Conservation (phyloP, 768 basidiomycete genomes). For the Boletus rubescentipes region DNA sequence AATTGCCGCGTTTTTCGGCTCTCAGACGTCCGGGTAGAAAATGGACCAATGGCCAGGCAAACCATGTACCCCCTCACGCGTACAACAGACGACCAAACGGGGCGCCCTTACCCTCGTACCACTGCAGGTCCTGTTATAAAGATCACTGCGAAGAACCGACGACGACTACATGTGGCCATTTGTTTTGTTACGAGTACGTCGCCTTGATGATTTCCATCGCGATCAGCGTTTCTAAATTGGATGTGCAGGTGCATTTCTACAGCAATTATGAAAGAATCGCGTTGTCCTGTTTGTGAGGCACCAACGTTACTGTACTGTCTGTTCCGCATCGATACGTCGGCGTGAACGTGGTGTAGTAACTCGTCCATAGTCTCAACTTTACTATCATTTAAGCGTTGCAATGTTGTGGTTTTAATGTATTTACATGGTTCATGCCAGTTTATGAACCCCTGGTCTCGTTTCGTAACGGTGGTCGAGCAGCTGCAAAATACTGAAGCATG, state of each 20-base stretch:
- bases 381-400: not conserved
- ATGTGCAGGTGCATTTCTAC: conserved; percentile 51
- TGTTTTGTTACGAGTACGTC: conserved; percentile 52
- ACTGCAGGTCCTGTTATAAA: conserved; percentile 51
- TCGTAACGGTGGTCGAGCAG: too few relatives aligned
- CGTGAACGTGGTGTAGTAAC: conserved; percentile 9
- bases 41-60: conserved; percentile 14
- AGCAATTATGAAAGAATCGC: conserved; percentile 43
- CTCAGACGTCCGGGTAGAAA: conserved; percentile 23
- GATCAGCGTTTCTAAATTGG: conserved; percentile 1
- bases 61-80: not conserved
- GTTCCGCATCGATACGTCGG: conserved; percentile 47
- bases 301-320: conserved; percentile 56
- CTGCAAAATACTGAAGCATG: too few relatives aligned
- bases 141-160: conserved; percentile 54
- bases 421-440: conserved; percentile 2
- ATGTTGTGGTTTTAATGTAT: not conserved
- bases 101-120: conserved; percentile 25
- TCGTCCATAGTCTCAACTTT: not conserved
- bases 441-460: not conserved
- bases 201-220: not conserved
- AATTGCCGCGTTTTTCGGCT: conserved; percentile 32
- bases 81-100: conserved; percentile 12
- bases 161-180: conserved; percentile 62
- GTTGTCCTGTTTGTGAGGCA: conserved; percentile 53